Evolutionary conservation across 345 rosid species (phyloP).

Genomic region (Hibiscus tridactylites): DNA sequence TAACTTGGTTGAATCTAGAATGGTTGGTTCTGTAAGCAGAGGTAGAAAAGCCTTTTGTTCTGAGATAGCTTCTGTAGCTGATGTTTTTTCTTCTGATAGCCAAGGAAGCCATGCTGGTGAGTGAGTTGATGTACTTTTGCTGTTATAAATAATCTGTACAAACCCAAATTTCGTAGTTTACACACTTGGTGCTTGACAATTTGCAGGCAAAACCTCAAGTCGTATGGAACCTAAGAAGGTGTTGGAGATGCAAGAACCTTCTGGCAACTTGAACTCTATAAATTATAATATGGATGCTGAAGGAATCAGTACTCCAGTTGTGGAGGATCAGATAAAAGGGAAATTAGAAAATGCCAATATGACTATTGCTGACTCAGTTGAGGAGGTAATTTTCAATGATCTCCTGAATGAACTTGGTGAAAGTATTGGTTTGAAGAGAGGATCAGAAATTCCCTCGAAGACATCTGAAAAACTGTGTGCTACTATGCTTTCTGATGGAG

Average conservation of each 20-base stretch:
- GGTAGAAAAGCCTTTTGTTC: not conserved
- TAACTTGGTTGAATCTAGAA: not conserved
- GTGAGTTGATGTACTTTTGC: not conserved
- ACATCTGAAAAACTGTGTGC: not conserved
- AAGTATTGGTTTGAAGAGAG: not conserved
- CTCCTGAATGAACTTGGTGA: slow-evolving; percentile 2
- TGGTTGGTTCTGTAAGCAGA: not conserved
- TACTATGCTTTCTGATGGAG: not conserved
- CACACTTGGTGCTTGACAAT: not conserved
- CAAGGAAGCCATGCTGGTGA: not conserved
- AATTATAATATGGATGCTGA: not conserved
- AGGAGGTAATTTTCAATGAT: slow-evolving; percentile 1
- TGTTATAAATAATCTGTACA: not conserved
- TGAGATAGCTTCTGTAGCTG: not conserved
- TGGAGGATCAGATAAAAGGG: not conserved
- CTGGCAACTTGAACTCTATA: not conserved
- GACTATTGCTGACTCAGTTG: not conserved
- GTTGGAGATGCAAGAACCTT: not conserved
- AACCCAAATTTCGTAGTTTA: not conserved
- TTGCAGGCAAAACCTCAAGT: slow-evolving; percentile 3
- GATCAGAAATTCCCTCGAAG: not conserved
- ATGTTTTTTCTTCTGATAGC: not conserved
- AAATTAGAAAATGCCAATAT: not conserved
- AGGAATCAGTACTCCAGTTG: not conserved
- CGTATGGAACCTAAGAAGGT: not conserved